A percentile compares a stretch with the other conserved stretches of the same genome.
Conservation (phyloP, 2,329 filamentous ascomycete species). For the Penicillium sp. region DNA sequence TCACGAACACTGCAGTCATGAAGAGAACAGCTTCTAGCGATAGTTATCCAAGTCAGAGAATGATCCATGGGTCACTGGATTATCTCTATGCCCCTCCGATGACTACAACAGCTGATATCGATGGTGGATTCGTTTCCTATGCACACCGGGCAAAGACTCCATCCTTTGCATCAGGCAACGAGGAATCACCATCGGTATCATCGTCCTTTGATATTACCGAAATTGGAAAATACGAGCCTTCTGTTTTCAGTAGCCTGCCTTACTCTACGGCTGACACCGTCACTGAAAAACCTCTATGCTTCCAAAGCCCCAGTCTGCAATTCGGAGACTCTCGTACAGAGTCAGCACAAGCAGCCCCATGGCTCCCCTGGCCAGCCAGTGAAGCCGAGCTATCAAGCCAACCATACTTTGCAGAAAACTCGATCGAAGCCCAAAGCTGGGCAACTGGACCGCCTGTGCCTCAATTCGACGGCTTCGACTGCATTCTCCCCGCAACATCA, state of each 20-base stretch:
- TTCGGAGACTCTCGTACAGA: background rate
- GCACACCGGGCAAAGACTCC: slow-evolving; percentile 5
- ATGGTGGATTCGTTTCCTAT: background rate
- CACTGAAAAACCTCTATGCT: background rate
- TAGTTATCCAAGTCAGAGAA: background rate
- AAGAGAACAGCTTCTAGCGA: background rate
- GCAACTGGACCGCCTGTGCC: background rate
- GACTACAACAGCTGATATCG: background rate
- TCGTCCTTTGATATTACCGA: slow-evolving; percentile 8
- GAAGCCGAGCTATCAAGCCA: background rate
- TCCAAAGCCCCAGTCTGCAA: background rate
- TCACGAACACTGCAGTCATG: background rate
- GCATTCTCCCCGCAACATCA: background rate
- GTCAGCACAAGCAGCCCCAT: background rate
- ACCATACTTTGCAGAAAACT: background rate
- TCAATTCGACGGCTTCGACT: background rate
- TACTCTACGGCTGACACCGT: background rate
- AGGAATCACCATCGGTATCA: slow-evolving; percentile 9
- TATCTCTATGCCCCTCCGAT: background rate
- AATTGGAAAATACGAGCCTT: background rate
- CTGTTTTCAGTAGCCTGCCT: background rate
- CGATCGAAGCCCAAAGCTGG: background rate
- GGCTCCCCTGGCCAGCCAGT: background rate
- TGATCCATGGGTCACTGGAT: background rate
- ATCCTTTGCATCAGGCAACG: slow-evolving; percentile 7